A percentile compares a stretch with the other conserved stretches of the same genome.
phyloP scores from a whole-genome alignment of 2,329 filamentous ascomycete species.

The Nemania sp. region DNA sequence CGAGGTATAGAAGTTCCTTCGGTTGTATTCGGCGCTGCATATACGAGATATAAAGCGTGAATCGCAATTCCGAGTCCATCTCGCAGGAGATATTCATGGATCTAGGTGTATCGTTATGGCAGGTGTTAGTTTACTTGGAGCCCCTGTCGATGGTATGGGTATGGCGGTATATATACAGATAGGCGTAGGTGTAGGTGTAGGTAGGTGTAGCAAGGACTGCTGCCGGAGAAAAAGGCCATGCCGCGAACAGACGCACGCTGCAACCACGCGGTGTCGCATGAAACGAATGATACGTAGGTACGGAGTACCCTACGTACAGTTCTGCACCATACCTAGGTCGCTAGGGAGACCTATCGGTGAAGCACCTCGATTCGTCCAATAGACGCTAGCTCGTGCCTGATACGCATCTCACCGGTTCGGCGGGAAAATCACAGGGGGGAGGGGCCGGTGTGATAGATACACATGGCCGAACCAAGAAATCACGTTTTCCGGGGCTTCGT shows the following conservation, averaged over 20 bases:
- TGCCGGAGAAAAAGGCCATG: neutral
- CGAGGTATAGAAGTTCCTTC: neutral
- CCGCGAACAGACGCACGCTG: constrained; percentile 6
- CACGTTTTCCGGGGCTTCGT: neutral
- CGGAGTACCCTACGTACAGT: no score
- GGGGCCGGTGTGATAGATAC: constrained; percentile 8
- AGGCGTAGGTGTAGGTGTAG: neutral
- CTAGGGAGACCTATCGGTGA: constrained; percentile 12
- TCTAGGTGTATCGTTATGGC: constrained; percentile 11
- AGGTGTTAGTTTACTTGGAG: constrained; percentile 17
- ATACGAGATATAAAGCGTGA: constrained; percentile 3
- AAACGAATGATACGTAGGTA: neutral
- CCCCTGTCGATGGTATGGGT: constrained; percentile 4
- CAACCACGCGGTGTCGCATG: constrained; percentile 18
- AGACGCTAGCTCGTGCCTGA: constrained; percentile 5
- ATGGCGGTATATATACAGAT: no score
- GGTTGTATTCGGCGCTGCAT: constrained; percentile 8
- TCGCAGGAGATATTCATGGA: neutral
- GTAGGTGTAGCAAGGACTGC: neutral
- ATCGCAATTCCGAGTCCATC: constrained; percentile 10
- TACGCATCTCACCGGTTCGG: constrained; percentile 7
- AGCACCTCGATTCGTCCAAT: constrained; percentile 4
- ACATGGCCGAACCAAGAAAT: constrained; percentile 5
- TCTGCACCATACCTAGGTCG: neutral
- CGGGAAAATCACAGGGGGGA: neutral